These are phyloP conservation scores for Physaria fendleri DNA, from an alignment of 345 rosid species.

Conservation along the genomic window DNA sequence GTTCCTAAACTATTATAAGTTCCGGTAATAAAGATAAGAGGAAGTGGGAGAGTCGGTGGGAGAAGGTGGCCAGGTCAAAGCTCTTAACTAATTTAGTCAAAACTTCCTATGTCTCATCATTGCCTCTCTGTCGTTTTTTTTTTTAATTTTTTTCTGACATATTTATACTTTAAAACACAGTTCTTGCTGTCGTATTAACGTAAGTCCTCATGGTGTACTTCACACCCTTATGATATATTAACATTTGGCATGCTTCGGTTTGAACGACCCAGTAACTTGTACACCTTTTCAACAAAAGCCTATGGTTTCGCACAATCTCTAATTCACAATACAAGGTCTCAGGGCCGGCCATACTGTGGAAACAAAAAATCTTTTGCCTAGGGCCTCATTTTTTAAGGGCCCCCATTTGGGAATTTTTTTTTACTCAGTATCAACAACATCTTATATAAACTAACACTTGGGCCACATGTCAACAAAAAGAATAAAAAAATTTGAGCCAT, in stretches of 20 bases:
- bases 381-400: no score
- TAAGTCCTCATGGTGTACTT: not conserved
- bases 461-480: no score
- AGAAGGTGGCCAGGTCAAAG: conserved; percentile 22
- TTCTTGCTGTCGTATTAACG: not conserved
- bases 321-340: not conserved
- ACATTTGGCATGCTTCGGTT: not conserved
- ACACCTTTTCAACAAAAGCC: not conserved
- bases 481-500: no score
- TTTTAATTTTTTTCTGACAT: not conserved
- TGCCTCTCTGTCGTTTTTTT: not conserved
- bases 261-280: not conserved
- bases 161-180: not conserved
- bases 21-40: not conserved
- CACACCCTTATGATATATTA: not conserved
- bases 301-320: not conserved
- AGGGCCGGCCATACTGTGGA: no score
- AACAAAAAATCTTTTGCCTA: no score
- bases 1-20: not conserved
- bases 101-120: not conserved
- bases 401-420: no score
- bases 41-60: conserved; percentile 25
- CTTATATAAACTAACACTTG: no score
- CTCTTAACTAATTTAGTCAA: conserved; percentile 12
- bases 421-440: no score